Evolutionary conservation across 345 rosid genomes (phyloP).

Genomic region (Euclidium syriacum): DNA sequence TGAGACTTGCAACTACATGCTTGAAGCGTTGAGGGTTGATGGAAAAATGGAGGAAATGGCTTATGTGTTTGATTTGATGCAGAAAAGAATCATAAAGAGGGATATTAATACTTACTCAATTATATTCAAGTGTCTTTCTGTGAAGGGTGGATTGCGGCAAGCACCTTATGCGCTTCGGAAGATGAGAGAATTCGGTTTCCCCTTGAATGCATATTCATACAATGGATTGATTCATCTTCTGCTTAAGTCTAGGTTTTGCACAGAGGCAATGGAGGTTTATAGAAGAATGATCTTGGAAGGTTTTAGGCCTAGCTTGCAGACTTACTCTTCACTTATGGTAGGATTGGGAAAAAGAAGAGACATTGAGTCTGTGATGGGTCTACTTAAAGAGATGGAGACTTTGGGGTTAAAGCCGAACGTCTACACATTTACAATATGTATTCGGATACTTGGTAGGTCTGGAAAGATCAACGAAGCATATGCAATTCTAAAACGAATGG

Average conservation of each 20-base stretch:
- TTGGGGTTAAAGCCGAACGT: constrained; percentile 82
- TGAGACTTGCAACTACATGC: constrained; percentile 73
- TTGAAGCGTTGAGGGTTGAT: constrained; percentile 61
- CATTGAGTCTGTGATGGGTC: constrained; percentile 53
- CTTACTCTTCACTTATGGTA: constrained; percentile 91
- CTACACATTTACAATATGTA: constrained; percentile 90
- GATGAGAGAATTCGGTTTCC: constrained; percentile 63
- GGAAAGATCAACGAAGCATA: constrained; percentile 72
- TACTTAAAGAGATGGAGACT: constrained; percentile 75
- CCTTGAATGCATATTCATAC: constrained; percentile 69
- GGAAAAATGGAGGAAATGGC: constrained; percentile 62
- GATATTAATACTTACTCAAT: constrained; percentile 52
- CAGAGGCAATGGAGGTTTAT: constrained; percentile 64
- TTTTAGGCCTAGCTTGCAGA: constrained; percentile 86
- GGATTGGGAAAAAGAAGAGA: constrained; percentile 84
- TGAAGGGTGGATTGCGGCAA: constrained; percentile 63
- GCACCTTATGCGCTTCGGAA: constrained; percentile 49
- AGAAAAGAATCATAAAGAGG: constrained; percentile 63
- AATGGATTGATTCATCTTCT: constrained; percentile 76
- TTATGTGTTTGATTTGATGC: constrained; percentile 73
- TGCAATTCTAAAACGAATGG: constrained; percentile 71
- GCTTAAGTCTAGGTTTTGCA: constrained; percentile 54
- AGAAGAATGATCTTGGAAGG: constrained; percentile 73
- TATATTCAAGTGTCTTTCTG: constrained; percentile 49
- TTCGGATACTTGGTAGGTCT: constrained; percentile 74